Base-by-base conservation (phyloP, 768 basidiomycete species). In the Hypsizygus marmoreus region DNA sequence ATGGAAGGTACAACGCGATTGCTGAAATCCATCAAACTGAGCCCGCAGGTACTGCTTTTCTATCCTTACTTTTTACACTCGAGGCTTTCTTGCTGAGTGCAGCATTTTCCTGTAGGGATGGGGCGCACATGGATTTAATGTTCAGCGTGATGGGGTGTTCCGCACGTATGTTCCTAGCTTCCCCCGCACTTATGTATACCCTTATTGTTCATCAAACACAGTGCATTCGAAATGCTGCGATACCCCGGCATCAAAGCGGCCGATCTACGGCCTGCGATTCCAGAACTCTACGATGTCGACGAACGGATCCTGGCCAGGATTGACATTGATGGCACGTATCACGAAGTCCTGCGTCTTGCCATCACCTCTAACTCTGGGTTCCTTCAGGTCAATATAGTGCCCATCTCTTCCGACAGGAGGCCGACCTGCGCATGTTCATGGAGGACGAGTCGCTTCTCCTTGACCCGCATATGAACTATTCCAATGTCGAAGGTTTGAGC, bases 221-320 rank as follows among this genome's bases (percentile, higher is more conserved):
- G 93, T 59, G 89, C 86, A 0, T 92, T 81, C 53, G 82, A 90
- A 36, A 68, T 93, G 50, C 68, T 95, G 16, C 70, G 80, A 12
- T 77, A 83, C 58, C 81, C 81, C 2, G 68, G 70, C 2, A 60
- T 90, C 20, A 75, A 69, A 1, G 60, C 76, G 0, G 53, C 64
- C 2, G 55, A 58, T 10, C 67, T 95, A 23, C 53, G 57, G 26
- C 30, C 55, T 3, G 60, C 71, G 3, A 59, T 84, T 33, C 86
- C 81, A 11, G 74, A 63, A 32, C 68, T 95, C 0, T 59, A 60
- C 0, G 54, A 63, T 13, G 56, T 87, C 33, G 74, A 84, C 39
- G 72, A 76, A 2, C 61, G 64, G 14, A 70, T 87, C 20, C 61
- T 86, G 28, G 64, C 74, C 6, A 77, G 92, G 17, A 71, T 92